These are phyloP conservation scores for Flaveria trinervia DNA, from an alignment of 129 eudicot genomes.

Conservation along the genomic window DNA sequence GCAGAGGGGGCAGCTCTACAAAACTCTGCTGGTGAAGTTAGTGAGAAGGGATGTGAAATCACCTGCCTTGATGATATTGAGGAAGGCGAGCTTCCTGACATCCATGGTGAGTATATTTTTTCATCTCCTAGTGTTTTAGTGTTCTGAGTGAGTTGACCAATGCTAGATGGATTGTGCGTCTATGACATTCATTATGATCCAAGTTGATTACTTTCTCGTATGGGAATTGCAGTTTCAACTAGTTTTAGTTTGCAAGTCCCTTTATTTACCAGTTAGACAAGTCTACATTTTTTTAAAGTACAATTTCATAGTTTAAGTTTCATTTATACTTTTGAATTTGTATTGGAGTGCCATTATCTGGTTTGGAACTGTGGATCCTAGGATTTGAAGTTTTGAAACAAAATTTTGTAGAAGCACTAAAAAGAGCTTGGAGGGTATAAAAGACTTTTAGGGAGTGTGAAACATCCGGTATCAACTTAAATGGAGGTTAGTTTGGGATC, in stretches of 20 bases:
- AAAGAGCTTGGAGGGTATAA: no score
- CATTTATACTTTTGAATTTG: neutral
- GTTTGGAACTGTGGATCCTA: neutral
- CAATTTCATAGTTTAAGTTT: neutral
- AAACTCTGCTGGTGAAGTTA: conserved; percentile 34
- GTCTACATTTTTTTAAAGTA: neutral
- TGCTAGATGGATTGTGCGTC: conserved; percentile 7
- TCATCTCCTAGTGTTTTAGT: conserved; percentile 15
- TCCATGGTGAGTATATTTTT: conserved; percentile 59
- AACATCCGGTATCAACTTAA: no score
- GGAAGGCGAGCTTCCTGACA: conserved; percentile 97
- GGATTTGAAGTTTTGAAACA: neutral
- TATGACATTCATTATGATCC: neutral
- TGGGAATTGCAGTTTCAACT: neutral
- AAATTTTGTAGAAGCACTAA: neutral
- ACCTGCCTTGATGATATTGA: conserved; percentile 65
- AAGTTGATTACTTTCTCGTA: neutral
- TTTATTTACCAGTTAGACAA: neutral
- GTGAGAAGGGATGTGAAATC: conserved; percentile 31
- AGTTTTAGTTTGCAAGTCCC: neutral
- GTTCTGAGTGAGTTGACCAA: conserved; percentile 1
- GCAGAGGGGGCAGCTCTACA: conserved; percentile 82
- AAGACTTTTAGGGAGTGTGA: no score
- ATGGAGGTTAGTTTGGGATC: no score
- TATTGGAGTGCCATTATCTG: neutral